Evolutionary conservation across 352 stramenopile genomes (phyloP), one percentile per base, ranked within the genome.

Genomic region (Globisporangium nagaii): DNA sequence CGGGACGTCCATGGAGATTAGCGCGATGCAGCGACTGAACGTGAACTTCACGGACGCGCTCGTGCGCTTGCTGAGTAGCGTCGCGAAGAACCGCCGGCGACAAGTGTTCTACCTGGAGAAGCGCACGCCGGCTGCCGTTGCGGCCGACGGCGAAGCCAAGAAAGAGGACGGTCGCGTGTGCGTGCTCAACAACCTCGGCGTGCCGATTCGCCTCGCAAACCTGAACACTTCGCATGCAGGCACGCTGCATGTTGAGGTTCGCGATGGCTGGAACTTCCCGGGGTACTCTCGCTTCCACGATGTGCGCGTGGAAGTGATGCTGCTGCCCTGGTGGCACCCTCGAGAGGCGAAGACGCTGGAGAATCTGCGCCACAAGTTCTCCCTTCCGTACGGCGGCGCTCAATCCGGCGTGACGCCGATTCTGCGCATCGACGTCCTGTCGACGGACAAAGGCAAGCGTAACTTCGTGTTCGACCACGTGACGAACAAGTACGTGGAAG

Each of bases 381-480:
- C 74, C 0, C 66, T 96, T 36, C 69, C 79, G 1, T 96, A 96
- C 47, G 79, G 83, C 30, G 86, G 86, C 15, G 86, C 86, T 5
- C 85, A 94, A 52, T 93, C 84, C 3, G 86, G 86, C 36, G 86
- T 96, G 17, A 92, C 86, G 2, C 86, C 86, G 4, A 96, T 93
- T 53, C 54, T 96, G 48, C 70, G 79, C 20, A 72, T 96, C 44
- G 79, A 91, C 32, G 76, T 94, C 2, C 68, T 84, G 7, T 79
- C 75, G 4, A 77, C 79, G 1, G 81, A 86, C 31, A 75, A 80
- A 52, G 74, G 76, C 3, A 90, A 90, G 58, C 70, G 79, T 13
- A 88, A 92, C 25, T 91, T 86, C 41, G 79, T 92, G n/a, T 93
- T 90, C 57, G 84, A 93, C 40, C 81, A 90, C 50, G 67, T 93